These are phyloP conservation scores for Ceratobasidium sp. DNA, from an alignment of 1,284 basidiomycete species.

Conservation along the genomic window DNA sequence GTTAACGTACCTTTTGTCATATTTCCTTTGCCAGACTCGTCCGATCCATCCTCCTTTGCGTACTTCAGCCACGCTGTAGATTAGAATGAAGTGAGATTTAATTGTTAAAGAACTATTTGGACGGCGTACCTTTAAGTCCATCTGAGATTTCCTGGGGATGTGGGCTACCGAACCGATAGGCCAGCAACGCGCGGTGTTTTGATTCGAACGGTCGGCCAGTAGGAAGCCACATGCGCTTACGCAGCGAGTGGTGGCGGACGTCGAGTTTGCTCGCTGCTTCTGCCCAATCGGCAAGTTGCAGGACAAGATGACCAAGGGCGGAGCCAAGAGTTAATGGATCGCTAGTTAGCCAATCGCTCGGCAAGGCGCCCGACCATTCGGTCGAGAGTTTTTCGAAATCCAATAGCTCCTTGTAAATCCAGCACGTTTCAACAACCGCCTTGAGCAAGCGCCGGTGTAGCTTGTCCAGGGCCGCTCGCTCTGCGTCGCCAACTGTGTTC, in stretches of 20 bases:
- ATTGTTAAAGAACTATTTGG: background rate
- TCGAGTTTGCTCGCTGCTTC: background rate
- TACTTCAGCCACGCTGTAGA: background rate
- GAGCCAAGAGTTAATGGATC: background rate
- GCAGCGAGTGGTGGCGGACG: background rate
- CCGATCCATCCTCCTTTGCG: background rate
- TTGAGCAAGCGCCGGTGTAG: slow-evolving; percentile 6
- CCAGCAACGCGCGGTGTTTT: background rate
- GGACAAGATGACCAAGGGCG: background rate
- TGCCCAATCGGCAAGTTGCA: slow-evolving; percentile 7
- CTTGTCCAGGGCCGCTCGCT: background rate
- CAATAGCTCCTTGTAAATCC: background rate
- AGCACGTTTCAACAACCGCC: background rate
- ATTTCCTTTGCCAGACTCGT: too few species aligned
- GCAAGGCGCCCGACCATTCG: slow-evolving; percentile 1
- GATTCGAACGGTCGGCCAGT: background rate
- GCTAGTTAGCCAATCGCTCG: background rate
- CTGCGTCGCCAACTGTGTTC: background rate
- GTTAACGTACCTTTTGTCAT: too few species aligned
- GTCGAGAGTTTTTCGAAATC: background rate
- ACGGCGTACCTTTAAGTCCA: background rate
- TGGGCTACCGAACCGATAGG: background rate
- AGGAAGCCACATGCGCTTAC: background rate
- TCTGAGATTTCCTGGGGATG: background rate
- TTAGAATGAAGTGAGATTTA: too few species aligned